A percentile compares a stretch with the other conserved stretches of the same genome.
Evolutionary conservation across 192 early-diverging fungal genomes (phyloP).

Genomic region (Coemansia sp.): DNA sequence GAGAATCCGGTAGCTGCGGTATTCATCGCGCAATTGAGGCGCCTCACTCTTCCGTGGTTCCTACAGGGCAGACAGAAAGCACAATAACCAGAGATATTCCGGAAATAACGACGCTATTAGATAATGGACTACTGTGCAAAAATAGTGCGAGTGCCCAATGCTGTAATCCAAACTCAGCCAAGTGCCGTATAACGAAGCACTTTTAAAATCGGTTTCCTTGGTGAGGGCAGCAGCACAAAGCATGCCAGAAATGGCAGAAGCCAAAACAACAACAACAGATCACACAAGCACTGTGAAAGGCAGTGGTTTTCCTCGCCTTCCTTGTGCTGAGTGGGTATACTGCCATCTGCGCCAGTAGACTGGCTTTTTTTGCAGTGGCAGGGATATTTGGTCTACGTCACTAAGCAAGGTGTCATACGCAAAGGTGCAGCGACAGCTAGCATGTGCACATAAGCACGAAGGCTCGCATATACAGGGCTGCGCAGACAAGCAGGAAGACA

Average conservation of each 20-base stretch:
- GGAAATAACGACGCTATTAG: constrained; percentile 6
- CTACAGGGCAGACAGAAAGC: background rate
- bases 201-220: background rate
- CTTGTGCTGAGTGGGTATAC: background rate
- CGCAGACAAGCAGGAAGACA: background rate
- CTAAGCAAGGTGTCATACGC: background rate
- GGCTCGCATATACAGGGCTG: background rate
- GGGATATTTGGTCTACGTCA: background rate
- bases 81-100: constrained; percentile 2
- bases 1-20: constrained; percentile 90
- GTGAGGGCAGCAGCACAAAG: constrained; percentile 1
- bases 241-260: constrained; percentile 2
- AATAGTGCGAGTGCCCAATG: background rate
- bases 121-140: background rate
- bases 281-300: background rate
- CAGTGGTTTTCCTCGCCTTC: background rate
- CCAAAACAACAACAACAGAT: constrained; percentile 9
- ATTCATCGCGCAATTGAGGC: constrained; percentile 96
- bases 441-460: background rate
- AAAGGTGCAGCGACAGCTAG: background rate
- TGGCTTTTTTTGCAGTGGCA: background rate
- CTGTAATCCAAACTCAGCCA: background rate
- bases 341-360: background rate
- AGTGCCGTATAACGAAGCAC: background rate
- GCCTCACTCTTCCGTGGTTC: constrained; percentile 89